Evolutionary conservation across 2,329 filamentous ascomycete species (phyloP).

Genomic region (Monilinia aucupariae): DNA sequence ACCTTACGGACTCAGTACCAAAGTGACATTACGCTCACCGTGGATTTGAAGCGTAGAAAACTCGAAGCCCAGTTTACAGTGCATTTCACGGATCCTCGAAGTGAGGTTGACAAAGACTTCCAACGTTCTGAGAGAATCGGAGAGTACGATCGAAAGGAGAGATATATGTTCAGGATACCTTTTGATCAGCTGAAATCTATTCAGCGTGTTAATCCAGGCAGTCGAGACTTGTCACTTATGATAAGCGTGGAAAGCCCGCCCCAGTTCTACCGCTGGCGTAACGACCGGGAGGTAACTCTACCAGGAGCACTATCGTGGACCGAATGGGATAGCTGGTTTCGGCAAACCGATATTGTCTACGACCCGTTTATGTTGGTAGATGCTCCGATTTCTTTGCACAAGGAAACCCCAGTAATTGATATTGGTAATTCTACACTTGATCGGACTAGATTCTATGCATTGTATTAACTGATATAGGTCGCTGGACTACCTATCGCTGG

Average conservation of each 20-base stretch:
- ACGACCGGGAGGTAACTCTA: slow-evolving; percentile 38
- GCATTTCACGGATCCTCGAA: slow-evolving; percentile 28
- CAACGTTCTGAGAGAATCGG: slow-evolving; percentile 16
- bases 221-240: slow-evolving; percentile 39
- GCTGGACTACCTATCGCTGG: slow-evolving; percentile 58
- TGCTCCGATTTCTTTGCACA: slow-evolving; percentile 43
- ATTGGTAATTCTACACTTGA: slow-evolving; percentile 39
- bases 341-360: slow-evolving; percentile 58
- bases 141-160: slow-evolving; percentile 27
- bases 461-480: slow-evolving; percentile 38
- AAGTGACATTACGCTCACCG: slow-evolving; percentile 35
- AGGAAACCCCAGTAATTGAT: slow-evolving; percentile 49
- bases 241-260: slow-evolving; percentile 46
- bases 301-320: slow-evolving; percentile 45
- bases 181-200: slow-evolving; percentile 43
- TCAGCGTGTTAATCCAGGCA: slow-evolving; percentile 36
- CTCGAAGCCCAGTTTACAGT: slow-evolving; percentile 41
- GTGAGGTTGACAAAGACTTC: slow-evolving; percentile 19
- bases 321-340: slow-evolving; percentile 53
- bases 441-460: neutral
- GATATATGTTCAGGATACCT: slow-evolving; percentile 36
- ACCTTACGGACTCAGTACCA: neutral
- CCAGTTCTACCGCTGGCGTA: slow-evolving; percentile 34
- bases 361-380: slow-evolving; percentile 36
- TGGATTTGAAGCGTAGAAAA: slow-evolving; percentile 39